phyloP scores from a whole-genome alignment of 1,284 basidiomycete genomes.

The Malassezia sp. region DNA sequence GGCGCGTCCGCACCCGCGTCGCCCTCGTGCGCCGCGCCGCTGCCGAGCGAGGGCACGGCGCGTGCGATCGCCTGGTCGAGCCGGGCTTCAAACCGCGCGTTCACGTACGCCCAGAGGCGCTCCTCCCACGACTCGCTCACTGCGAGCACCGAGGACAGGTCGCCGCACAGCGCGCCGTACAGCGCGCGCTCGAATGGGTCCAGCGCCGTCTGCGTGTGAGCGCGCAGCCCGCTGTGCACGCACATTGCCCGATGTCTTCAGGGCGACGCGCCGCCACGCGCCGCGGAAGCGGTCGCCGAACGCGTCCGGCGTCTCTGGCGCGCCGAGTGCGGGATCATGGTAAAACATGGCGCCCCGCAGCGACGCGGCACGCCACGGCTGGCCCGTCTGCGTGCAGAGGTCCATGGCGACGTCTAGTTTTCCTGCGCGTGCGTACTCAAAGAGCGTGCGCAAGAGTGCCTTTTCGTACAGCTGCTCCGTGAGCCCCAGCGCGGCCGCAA shows the following conservation, averaged over 20 bases:
- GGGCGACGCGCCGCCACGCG: conserved; percentile 40
- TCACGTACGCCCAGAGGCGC: conserved; percentile 81
- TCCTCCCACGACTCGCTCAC: conserved; percentile 81
- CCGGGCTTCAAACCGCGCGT: conserved; percentile 70
- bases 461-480: conserved; percentile 67
- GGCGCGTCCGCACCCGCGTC: conserved; percentile 3
- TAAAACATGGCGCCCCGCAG: conserved; percentile 58
- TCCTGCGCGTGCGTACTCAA: conserved; percentile 68
- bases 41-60: background rate
- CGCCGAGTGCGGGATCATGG: conserved; percentile 22
- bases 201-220: conserved; percentile 55
- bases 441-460: conserved; percentile 60
- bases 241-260: conserved; percentile 28
- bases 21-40: background rate
- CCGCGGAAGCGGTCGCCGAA: conserved; percentile 38
- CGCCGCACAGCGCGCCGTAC: conserved; percentile 78
- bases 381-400: conserved; percentile 68
- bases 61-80: conserved; percentile 52
- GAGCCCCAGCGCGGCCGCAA: too few relatives aligned
- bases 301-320: conserved; percentile 7
- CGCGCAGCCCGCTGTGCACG: background rate
- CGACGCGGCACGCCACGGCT: conserved; percentile 80
- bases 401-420: conserved; percentile 70
- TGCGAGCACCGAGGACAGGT: conserved; percentile 61
- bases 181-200: conserved; percentile 67